Base-by-base conservation (phyloP, 192 early-diverging fungal genomes). In the Entomortierella lignicola region DNA sequence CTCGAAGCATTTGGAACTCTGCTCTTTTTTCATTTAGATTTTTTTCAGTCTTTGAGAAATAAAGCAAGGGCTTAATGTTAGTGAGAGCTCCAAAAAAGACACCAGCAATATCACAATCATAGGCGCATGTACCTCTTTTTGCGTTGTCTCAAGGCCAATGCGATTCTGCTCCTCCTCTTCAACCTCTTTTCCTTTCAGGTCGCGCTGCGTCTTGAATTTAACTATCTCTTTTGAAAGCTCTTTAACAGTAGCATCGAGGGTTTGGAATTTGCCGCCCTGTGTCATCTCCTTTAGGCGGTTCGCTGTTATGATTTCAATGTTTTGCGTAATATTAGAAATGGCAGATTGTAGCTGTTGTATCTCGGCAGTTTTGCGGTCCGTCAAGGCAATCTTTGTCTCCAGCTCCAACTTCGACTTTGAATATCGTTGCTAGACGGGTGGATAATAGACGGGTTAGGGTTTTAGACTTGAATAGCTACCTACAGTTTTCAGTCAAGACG, bases 151-250 rank as follows among this genome's bases (percentile, higher is more conserved):
- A 2, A 90, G 67, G 23, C 57, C 50, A 2, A 74, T 42, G 23
- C 80, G 55, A 48, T 83, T 86, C 32, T 83, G 73, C 48, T 86
- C 79, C 80, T 98, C 98, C 58, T 99, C 96, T 20, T 82, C 81
- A 48, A 92, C 86, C 7, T 93, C 92, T 26, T 86, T 72, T n/a
- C 80, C 83, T 66, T 95, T 92, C n/a, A 98, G 85, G 63, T 94
- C 89, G 43, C 87, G 84, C 77, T 98, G 96, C 8, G 96, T 96
- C 57, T 91, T 91, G 26, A 95, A 86, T 53, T 91, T 89, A 23
- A 94, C 94, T 29, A 97, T 81, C 31, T 96, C 85, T 63, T 93
- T 97, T 26, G 91, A 84, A 21, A 88, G 83, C 43, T 94, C 90
- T 58, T 95, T 95, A 37, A 92, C 89, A 30, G 84, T 69, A 0